Evolutionary conservation across 2,329 filamentous ascomycete genomes (phyloP), one percentile per base, ranked within the genome.

Genomic region (Aureobasidium zeae): DNA sequence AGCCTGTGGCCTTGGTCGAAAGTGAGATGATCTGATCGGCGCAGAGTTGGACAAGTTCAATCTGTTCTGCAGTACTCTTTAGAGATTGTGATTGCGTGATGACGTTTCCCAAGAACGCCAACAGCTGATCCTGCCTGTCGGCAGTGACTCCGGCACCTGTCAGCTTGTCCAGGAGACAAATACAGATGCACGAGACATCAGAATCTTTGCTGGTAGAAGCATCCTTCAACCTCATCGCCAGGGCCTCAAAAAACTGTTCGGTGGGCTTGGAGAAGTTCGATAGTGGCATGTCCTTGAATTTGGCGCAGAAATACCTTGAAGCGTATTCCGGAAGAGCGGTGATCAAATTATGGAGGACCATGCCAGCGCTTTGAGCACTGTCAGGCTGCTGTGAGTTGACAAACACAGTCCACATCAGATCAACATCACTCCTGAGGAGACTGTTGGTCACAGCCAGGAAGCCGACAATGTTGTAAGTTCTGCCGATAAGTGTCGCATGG

Each of bases 401-500:
- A 38, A 94, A 78, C 0, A 85, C 85, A 48, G 81, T 77, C 89
- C 89, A 96, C 49, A 95, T 76, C 12, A 76, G 72, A 56, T 94
- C 83, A 1, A 84, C 84, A 55, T 93, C 82, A 15, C 72, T 64
- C 24, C 77, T 62, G 1, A 74, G 76, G 61, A 89, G 94, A 11
- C 77, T 81, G 43, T 73, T 72, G 0, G 85, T 91, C 11, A 91
- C 83, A 16, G 86, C 75, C 39, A 96, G 69, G 55, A 96, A 96
- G 1, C 85, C 85, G 35, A 95, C 71, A 42, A 96, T 83, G 50
- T 94, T 94, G 29, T 74, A 73, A 55, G 85, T 85, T 52, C 87
- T 79, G 25, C 74, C 72, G 15, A 93, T 91, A 42, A 96, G 77
- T 57, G 94, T 87, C 1, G 88, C 86, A 56, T 96, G 91, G 22